A percentile compares a stretch with the other conserved stretches of the same genome.
Evolutionary conservation across 2,329 filamentous ascomycete species (phyloP).

Genomic region (Aspergillus alliaceus): DNA sequence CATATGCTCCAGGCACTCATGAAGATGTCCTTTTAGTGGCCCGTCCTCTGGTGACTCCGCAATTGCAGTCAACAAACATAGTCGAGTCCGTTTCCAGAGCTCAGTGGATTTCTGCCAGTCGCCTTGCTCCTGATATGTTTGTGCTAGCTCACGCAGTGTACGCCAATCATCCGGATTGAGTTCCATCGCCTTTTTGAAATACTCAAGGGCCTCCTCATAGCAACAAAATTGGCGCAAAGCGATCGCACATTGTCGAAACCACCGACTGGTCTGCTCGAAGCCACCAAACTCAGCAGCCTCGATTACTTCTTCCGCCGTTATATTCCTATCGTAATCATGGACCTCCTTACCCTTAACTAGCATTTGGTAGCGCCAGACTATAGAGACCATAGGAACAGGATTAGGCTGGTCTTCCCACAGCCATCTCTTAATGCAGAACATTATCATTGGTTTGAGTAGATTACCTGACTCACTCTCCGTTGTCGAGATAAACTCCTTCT

Average conservation of each 20-base stretch:
- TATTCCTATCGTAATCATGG: neutral
- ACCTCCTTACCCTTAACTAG: neutral
- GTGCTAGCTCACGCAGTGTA: neutral
- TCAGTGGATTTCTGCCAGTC: conserved; percentile 17
- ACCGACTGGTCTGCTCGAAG: neutral
- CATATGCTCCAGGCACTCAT: neutral
- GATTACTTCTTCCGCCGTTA: conserved; percentile 1
- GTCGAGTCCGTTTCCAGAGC: conserved; percentile 16
- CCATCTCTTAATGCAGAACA: conserved; percentile 4
- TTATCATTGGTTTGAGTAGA: neutral
- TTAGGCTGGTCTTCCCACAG: neutral
- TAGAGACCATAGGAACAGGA: neutral
- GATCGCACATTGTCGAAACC: conserved; percentile 4
- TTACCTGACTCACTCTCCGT: neutral
- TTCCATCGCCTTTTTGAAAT: conserved; percentile 3
- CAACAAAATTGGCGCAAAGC: neutral
- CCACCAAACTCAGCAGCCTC: conserved; percentile 5
- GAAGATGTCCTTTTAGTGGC: neutral
- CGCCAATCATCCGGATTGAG: neutral
- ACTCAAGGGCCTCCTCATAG: neutral
- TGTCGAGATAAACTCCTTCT: neutral
- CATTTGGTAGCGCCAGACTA: conserved; percentile 1
- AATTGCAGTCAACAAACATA: too few species aligned
- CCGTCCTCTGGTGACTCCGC: too few species aligned
- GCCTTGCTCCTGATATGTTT: neutral